Conservation (phyloP, 257 asterid species). For the Plantago ovata region DNA sequence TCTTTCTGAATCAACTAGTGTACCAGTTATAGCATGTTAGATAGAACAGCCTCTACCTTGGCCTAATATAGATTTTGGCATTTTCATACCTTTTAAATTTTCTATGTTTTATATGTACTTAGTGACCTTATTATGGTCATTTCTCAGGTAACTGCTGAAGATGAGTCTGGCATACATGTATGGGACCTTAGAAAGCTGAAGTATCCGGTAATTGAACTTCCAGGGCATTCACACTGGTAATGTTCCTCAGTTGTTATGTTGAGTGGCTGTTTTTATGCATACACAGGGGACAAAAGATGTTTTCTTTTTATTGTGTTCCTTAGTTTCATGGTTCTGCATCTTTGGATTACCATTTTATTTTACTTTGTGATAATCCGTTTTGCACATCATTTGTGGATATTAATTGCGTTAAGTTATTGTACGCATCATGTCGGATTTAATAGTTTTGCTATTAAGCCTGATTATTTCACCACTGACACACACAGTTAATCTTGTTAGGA, state of each 20-base stretch:
- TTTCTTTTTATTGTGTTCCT: background rate
- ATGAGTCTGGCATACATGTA: conserved; percentile 85
- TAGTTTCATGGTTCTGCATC: background rate
- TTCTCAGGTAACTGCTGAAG: conserved; percentile 92
- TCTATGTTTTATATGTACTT: conserved; percentile 9
- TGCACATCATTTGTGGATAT: background rate
- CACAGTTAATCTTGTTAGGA: conserved; percentile 55
- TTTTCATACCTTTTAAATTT: background rate
- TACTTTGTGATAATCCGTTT: conserved; percentile 10
- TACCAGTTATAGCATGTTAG: conserved; percentile 18
- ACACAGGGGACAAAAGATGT: conserved; percentile 1
- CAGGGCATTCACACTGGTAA: conserved; percentile 98
- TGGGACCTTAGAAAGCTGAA: conserved; percentile 90
- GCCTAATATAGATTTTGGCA: conserved; percentile 2
- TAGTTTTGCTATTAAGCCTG: conserved; percentile 8
- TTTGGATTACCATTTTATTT: conserved; percentile 8
- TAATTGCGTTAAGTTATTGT: conserved; percentile 1
- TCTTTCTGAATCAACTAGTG: conserved; percentile 4
- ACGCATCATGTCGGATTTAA: background rate
- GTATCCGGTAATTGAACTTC: conserved; percentile 76
- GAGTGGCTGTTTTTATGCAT: conserved; percentile 13
- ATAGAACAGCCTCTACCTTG: background rate
- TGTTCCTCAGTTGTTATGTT: conserved; percentile 8
- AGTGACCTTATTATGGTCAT: conserved; percentile 14
- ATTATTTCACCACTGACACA: conserved; percentile 13